phyloP scores from a whole-genome alignment of 805 yeast species.

The Kuraishia capsulata region DNA sequence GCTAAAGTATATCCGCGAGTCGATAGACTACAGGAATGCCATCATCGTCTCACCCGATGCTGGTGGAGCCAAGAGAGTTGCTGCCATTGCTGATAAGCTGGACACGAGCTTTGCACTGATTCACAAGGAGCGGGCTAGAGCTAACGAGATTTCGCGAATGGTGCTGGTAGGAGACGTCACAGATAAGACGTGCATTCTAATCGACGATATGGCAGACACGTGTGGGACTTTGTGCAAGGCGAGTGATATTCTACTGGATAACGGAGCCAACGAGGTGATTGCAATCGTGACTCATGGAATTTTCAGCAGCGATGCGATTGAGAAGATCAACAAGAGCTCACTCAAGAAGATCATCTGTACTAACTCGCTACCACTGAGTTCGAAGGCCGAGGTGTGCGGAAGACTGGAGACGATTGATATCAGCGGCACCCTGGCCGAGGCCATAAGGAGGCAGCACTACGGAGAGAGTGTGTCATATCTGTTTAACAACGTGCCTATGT shows the following conservation, averaged over 20 bases:
- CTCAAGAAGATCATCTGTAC: conserved; percentile 78
- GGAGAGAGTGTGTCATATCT: conserved; percentile 92
- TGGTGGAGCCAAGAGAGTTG: conserved; percentile 97
- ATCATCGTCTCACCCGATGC: conserved; percentile 96
- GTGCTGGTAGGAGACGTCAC: conserved; percentile 92
- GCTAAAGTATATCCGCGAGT: conserved; percentile 67
- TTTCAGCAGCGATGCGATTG: conserved; percentile 76
- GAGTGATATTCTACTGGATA: conserved; percentile 71
- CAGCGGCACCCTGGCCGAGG: conserved; percentile 83
- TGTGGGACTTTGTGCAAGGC: conserved; percentile 97
- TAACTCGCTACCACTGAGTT: conserved; percentile 81
- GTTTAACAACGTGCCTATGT: conserved; percentile 50
- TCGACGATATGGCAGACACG: conserved; percentile 98
- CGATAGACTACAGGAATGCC: conserved; percentile 43
- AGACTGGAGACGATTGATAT: conserved; percentile 79
- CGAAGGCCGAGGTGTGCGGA: conserved; percentile 46
- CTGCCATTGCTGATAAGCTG: conserved; percentile 83
- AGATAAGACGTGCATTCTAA: conserved; percentile 72
- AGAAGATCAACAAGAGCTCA: conserved; percentile 58
- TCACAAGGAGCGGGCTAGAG: conserved; percentile 92
- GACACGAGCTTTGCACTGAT: conserved; percentile 92
- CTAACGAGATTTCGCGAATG: conserved; percentile 93
- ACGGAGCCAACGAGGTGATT: conserved; percentile 78
- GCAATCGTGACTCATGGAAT: conserved; percentile 97
- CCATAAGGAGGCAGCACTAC: conserved; percentile 87